Base-by-base conservation (phyloP, 2,329 filamentous ascomycete genomes). In the Zymoseptoria pseudotritici region DNA sequence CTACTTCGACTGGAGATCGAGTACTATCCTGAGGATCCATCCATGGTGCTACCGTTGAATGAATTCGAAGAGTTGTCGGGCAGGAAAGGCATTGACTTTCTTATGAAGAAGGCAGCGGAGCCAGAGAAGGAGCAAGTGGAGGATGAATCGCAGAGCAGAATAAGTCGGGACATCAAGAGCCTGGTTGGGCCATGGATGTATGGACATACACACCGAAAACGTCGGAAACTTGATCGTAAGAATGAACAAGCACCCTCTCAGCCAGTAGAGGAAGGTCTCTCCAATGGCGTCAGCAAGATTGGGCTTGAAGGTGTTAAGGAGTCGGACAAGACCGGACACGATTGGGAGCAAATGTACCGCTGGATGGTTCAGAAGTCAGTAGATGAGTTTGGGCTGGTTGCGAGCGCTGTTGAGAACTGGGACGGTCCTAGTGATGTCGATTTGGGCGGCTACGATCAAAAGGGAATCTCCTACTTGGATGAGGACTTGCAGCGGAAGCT, bases 161-260 rank as follows among this genome's bases (percentile, higher is more conserved):
- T 78, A 46, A 85, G 83, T 1, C 82, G 87, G 59, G 88, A 91
- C 69, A 70, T 92, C 58, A 83, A 83, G 63, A 83, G 86, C 0
- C 70, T 92, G 46, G 76, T 92, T 55, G 86, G 85, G 0, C 89
- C 89, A 2, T 93, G 89, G 89, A 77, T 91, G 54, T 85, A 88
- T 67, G 85, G 84, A 53, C 79, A 85, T 55, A 79, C 75, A 20
- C 82, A 86, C 57, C 86, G 86, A 77, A 82, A 80, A 61, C 71
- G 75, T 63, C 75, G 70, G 49, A 69, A 67, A 59, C 55, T 70
- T 13, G 58, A 61, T n/a, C 60, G 59, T 22, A 24, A 60, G 7
- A 29, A 56, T 10, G 22, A 61, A 49, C 54, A 58, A 10, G 19
- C 46, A 17, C 22, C 20, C 13, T 21, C 50, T 13, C 50, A 55